Evolutionary conservation across 1,284 basidiomycete genomes (phyloP), one percentile per base, ranked within the genome.

Genomic region (Volvariella surrecta): DNA sequence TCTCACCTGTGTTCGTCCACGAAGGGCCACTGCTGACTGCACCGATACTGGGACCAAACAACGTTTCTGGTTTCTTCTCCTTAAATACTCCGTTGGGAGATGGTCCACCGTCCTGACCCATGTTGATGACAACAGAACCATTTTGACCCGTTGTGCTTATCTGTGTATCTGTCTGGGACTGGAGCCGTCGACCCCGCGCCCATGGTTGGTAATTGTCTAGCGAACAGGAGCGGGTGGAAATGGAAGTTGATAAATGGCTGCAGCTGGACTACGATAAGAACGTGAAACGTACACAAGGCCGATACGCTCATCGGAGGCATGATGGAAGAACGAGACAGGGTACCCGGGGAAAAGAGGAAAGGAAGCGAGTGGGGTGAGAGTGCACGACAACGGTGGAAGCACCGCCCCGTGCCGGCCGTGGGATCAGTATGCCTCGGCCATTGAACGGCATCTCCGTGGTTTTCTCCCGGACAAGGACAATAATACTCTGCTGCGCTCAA

Each of bases 41-140:
- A 3, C 82, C 82, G 37, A 86, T 77, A 52, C 75, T 77, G n/a
- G 82, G 82, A 0, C 82, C 82, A 59, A 86, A 86, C 22, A 86
- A 67, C 0, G 67, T 59, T 18, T 60, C 62, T 31, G 60, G 58
- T 40, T 57, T 63, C 52, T 62, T 71, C 61, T 70, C 74, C 41
- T 70, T 66, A 18, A 18, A 39, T 21, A 37, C 19, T 32, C 22
- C 30, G 20, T 18, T 37, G 34, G 37, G 37, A 31, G 32, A 40
- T 43, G 37, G 39, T 6, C 32, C 6, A 15, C 8, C n/a, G 18
- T 28, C 20, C 15, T 18, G 6, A 31, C 54, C 53, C 61, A 66
- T 61, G 55, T 66, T 67, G 50, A 66, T 56, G 37, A 66, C 59
- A 44, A 67, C 59, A 1, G 74, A 68, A 24, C 62, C 59, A 40